Evolutionary conservation across 495 filamentous ascomycete species (phyloP), one percentile per base, ranked within the genome.

Genomic region (Talaromyces thailandensis): DNA sequence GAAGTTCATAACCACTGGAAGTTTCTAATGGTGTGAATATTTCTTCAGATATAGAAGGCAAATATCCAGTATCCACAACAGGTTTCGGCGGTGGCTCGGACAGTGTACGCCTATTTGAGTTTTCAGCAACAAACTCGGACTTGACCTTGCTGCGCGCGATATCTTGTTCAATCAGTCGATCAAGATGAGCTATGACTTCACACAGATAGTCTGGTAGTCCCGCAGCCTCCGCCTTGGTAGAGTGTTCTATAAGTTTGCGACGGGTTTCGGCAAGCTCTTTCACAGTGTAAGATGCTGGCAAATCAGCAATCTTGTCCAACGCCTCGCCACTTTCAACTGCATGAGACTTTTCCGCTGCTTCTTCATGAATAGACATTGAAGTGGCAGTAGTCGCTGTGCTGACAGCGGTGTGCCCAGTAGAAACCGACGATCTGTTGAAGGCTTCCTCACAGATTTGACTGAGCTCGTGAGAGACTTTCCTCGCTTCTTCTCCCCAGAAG

Each of bases 391-490:
- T 86, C 61, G 70, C 82, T 31, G 68, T 77, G 29, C 75, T 78
- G 23, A 75, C 80, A 8, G 71, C 73, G 3, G 78, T 73, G 8
- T 77, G 73, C 11, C 68, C 74, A 2, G 79, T 83, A 1, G 81
- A 76, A 0, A 88, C 68, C 0, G 86, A 86, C 35, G 83, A 86
- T 25, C 86, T 82, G 65, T 90, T 91, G 73, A 96, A 97, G 1
- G 92, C 92, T 65, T 92, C 90, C 63, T 89, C 86, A 65, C 85
- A 87, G n/a, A 86, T 82, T 64, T 84, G 82, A 62, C 83, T 82
- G 18, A 89, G 79, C 63, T 89, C 86, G 26, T 79, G 78, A 24
- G 86, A 88, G n/a, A 86, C 82, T 64, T 86, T 83, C 8, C 86
- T 75, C 26, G 84, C 80, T 60, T 88, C 86, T 51, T 81, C 84